A percentile compares a stretch with the other conserved stretches of the same genome.
Evolutionary conservation across 768 basidiomycete species (phyloP).

Genomic region (Boletus reticuloceps): DNA sequence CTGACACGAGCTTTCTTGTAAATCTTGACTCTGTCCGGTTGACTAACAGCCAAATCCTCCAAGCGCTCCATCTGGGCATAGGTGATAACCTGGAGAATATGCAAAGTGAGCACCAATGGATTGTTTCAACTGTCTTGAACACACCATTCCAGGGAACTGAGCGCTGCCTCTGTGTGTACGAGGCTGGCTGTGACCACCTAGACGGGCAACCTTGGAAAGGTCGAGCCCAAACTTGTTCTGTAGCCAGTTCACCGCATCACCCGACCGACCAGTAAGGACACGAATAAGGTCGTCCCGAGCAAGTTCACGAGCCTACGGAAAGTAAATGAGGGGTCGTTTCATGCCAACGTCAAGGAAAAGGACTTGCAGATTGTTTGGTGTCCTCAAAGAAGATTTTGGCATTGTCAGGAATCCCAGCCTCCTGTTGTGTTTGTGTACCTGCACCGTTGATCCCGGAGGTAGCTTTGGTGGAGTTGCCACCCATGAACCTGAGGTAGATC

Average conservation of each 20-base stretch:
- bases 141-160: conserved; percentile 95
- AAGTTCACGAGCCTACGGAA: conserved; percentile 80
- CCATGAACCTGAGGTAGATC: conserved; percentile 74
- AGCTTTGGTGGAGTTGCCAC: conserved; percentile 95
- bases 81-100: conserved; percentile 68
- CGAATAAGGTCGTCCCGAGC: conserved; percentile 94
- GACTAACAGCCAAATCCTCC: conserved; percentile 81
- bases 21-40: conserved; percentile 86
- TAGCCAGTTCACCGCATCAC: conserved; percentile 97
- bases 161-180: conserved; percentile 92
- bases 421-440: conserved; percentile 81
- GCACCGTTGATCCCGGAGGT: conserved; percentile 98
- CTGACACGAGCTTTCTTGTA: conserved; percentile 90
- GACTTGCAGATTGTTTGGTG: conserved; percentile 87
- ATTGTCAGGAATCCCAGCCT: conserved; percentile 81
- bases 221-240: conserved; percentile 87
- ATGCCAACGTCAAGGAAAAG: neutral
- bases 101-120: conserved; percentile 2
- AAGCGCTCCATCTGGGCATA: conserved; percentile 96
- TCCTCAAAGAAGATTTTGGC: conserved; percentile 94
- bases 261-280: conserved; percentile 92
- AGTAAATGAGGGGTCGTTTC: neutral
- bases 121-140: conserved; percentile 17
- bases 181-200: conserved; percentile 92
- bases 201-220: conserved; percentile 92